These are phyloP conservation scores for Glonium stellatum DNA, from an alignment of 495 filamentous ascomycete genomes.

Conservation along the genomic window DNA sequence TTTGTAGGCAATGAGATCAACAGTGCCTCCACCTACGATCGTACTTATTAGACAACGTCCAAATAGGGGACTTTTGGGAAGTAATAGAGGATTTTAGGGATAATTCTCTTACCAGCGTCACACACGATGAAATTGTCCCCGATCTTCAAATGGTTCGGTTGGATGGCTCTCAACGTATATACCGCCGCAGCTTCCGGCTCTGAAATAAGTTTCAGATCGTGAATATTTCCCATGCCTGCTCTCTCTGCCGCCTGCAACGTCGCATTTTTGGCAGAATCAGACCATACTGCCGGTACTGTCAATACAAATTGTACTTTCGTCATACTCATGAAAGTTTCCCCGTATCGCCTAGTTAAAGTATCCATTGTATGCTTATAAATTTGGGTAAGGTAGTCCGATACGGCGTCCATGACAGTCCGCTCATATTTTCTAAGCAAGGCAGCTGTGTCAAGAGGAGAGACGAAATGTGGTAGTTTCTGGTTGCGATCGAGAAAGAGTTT, in stretches of 20 bases:
- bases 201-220: conserved; percentile 46
- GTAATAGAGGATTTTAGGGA: neutral
- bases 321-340: conserved; percentile 38
- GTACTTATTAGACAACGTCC: neutral
- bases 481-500: conserved; percentile 74
- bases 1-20: conserved; percentile 39
- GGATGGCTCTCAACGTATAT: conserved; percentile 43
- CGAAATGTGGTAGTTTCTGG: conserved; percentile 69
- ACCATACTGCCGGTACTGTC: conserved; percentile 61
- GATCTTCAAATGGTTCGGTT: conserved; percentile 33
- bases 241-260: conserved; percentile 39
- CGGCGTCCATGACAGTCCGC: conserved; percentile 41
- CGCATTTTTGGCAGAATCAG: conserved; percentile 41
- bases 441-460: conserved; percentile 65
- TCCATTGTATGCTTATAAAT: conserved; percentile 68
- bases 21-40: conserved; percentile 37
- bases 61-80: neutral
- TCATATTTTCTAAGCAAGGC: conserved; percentile 57
- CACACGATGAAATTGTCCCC: conserved; percentile 40
- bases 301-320: conserved; percentile 45
- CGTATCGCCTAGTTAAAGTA: conserved; percentile 52
- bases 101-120: conserved; percentile 28
- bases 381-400: conserved; percentile 45
- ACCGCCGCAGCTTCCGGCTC: conserved; percentile 59
- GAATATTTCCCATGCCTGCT: conserved; percentile 46